These are phyloP conservation scores for Phytophthora pini DNA, from an alignment of 352 stramenopile species.

Conservation along the genomic window DNA sequence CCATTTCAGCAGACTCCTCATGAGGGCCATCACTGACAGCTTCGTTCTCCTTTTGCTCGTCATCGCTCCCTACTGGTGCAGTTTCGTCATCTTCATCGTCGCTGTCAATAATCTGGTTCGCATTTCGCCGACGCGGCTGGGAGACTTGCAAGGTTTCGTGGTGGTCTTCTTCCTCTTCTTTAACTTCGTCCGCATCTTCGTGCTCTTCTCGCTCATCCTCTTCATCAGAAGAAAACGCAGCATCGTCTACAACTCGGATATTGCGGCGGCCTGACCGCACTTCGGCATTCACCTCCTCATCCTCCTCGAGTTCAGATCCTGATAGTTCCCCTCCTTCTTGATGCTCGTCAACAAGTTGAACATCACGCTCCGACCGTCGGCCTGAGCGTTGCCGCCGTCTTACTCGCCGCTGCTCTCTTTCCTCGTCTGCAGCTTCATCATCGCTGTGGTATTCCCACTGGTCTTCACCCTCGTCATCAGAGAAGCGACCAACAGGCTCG, in stretches of 20 bases:
- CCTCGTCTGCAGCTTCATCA: constrained; percentile 47
- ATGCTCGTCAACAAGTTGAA: constrained; percentile 34
- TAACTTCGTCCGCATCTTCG: constrained; percentile 1
- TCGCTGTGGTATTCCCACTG: constrained; percentile 37
- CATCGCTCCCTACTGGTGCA: constrained; percentile 11
- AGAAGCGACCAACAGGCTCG: constrained; percentile 33
- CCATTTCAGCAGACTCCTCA: constrained; percentile 10
- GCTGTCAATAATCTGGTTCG: constrained; percentile 50
- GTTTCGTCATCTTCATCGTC: constrained; percentile 34
- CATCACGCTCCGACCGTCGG: constrained; percentile 21
- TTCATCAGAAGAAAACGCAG: constrained; percentile 26
- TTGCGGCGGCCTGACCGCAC: constrained; percentile 19
- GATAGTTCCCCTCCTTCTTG: constrained; percentile 26
- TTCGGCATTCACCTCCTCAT: constrained; percentile 7
- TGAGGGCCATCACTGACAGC: constrained; percentile 11
- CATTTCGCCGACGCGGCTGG: constrained; percentile 30
- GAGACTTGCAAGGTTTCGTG: constrained; percentile 11
- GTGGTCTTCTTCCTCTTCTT: constrained; percentile 23
- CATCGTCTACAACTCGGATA: constrained; percentile 32
- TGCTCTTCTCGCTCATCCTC: constrained; percentile 13
- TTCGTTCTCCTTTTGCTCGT: constrained; percentile 23
- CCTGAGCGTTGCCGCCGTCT: constrained; percentile 26
- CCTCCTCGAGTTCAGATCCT: constrained; percentile 10
- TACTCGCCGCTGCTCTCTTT: constrained; percentile 20
- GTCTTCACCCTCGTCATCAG: constrained; percentile 39